phyloP scores from a whole-genome alignment of 768 basidiomycete genomes.

The Psilocybe cubensis region DNA sequence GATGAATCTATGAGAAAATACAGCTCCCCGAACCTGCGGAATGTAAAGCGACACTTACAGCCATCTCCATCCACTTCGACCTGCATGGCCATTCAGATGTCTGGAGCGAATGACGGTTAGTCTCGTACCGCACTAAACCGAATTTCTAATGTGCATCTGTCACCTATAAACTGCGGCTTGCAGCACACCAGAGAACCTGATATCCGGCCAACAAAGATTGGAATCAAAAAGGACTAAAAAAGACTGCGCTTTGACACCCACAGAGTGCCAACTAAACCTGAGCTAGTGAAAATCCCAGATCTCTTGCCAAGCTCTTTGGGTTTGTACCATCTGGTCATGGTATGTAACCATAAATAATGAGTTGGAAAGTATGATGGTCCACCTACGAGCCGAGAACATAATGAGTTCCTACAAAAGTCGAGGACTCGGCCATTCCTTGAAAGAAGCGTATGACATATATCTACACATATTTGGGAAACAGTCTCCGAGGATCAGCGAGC shows the following conservation, averaged over 20 bases:
- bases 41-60: conserved; percentile 40
- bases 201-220: not conserved
- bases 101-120: conserved; percentile 31
- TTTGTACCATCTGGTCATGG: conserved; percentile 76
- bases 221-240: not conserved
- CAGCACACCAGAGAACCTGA: conserved; percentile 66
- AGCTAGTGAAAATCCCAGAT: conserved; percentile 72
- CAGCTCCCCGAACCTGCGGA: not conserved
- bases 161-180: conserved; percentile 67
- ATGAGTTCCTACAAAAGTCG: conserved; percentile 78
- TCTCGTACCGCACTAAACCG: not conserved
- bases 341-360: too few species aligned
- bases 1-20: conserved; percentile 49
- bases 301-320: conserved; percentile 71
- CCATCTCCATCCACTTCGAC: conserved; percentile 73
- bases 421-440: conserved; percentile 73
- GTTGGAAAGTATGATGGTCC: not conserved
- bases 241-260: conserved; percentile 30
- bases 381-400: conserved; percentile 74
- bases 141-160: conserved; percentile 12
- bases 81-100: conserved; percentile 52
- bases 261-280: conserved; percentile 64
- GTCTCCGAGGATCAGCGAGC: not conserved
- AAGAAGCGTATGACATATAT: conserved; percentile 74
- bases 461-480: conserved; percentile 30